Conservation (phyloP, 768 basidiomycete species). For the Strobilomyces dryophilus region DNA sequence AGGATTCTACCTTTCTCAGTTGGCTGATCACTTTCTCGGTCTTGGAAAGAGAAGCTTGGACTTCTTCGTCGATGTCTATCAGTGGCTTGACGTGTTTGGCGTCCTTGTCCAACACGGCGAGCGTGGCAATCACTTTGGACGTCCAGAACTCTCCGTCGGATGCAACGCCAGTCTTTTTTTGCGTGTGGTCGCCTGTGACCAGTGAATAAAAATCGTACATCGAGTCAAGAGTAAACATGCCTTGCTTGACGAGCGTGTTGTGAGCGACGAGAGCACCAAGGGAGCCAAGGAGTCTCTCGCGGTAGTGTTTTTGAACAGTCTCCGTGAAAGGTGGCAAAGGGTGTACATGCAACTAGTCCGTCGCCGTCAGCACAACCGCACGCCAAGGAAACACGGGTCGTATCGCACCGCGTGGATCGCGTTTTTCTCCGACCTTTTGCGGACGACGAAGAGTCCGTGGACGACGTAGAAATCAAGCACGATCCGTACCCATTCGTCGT, state of each 20-base stretch:
- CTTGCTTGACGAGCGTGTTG: conserved; percentile 45
- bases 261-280: conserved; percentile 71
- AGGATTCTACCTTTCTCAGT: conserved; percentile 41
- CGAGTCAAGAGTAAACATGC: conserved; percentile 29
- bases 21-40: conserved; percentile 40
- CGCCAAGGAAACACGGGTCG: background rate
- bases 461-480: conserved; percentile 80
- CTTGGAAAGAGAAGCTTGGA: conserved; percentile 40
- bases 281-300: conserved; percentile 64
- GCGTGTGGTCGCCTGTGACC: conserved; percentile 40
- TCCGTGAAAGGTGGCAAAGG: conserved; percentile 75
- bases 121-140: conserved; percentile 54
- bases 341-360: conserved; percentile 45
- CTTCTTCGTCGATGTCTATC: conserved; percentile 53
- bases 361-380: background rate
- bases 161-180: conserved; percentile 56
- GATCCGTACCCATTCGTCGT: conserved; percentile 69
- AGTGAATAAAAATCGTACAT: conserved; percentile 2
- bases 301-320: conserved; percentile 59
- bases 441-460: conserved; percentile 75
- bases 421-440: conserved; percentile 70
- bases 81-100: conserved; percentile 59
- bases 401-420: conserved; percentile 53
- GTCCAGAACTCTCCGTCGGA: conserved; percentile 81
- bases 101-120: conserved; percentile 58